Percentiles rank a stretch among this genome's conserved stretches.
Conservation (phyloP, 768 basidiomycete genomes). For the Serendipita sp. region DNA sequence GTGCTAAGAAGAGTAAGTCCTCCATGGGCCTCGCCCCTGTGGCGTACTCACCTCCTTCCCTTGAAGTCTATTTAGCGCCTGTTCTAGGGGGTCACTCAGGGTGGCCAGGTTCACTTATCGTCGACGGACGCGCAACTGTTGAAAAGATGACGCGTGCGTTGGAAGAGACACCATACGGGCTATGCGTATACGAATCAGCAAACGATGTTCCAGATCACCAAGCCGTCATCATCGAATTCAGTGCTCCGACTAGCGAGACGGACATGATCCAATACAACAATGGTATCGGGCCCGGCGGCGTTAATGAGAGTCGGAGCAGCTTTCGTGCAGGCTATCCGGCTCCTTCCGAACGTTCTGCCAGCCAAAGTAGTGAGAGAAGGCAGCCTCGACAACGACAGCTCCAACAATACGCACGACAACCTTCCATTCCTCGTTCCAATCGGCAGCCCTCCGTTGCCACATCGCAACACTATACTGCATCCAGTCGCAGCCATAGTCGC, state of each 20-base stretch:
- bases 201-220: constrained; percentile 88
- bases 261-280: not conserved
- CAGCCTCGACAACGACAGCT: not conserved
- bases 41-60: constrained; percentile 1
- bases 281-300: no score
- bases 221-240: constrained; percentile 2
- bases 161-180: constrained; percentile 54
- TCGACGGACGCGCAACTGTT: constrained; percentile 73
- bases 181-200: constrained; percentile 67
- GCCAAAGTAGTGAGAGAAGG: not conserved
- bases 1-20: constrained; percentile 62
- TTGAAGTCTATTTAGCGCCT: constrained; percentile 72
- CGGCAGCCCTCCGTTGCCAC: not conserved
- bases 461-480: not conserved
- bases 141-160: constrained; percentile 68
- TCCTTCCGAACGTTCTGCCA: not conserved
- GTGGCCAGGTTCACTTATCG: constrained; percentile 55
- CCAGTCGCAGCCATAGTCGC: not conserved
- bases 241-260: not conserved
- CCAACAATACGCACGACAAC: not conserved
- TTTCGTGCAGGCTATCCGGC: not conserved
- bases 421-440: not conserved
- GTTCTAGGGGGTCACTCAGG: constrained; percentile 33
- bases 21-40: no score
- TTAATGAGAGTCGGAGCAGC: not conserved